A percentile compares a stretch with the other conserved stretches of the same genome.
These are phyloP conservation scores for Bryoerythrophyllum caledonicum DNA, from an alignment of 225 moss, liverwort and hornwort genomes.

Conservation along the genomic window DNA sequence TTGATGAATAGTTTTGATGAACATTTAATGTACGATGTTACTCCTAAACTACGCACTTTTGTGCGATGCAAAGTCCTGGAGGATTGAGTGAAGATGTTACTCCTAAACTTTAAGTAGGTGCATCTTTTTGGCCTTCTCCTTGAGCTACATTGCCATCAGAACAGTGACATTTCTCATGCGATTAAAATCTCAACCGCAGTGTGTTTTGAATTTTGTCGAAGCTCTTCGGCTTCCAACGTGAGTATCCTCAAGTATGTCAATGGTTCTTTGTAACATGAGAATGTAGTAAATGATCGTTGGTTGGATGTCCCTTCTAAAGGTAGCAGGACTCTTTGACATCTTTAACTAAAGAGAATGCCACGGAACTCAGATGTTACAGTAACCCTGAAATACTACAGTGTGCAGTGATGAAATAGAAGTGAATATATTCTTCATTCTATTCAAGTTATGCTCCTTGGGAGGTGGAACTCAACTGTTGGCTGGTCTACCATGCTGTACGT, in stretches of 20 bases:
- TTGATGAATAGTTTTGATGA: no score
- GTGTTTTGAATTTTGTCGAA: conserved; percentile 55
- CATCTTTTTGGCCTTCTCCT: conserved; percentile 71
- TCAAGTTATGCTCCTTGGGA: conserved; percentile 64
- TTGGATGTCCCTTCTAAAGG: background rate
- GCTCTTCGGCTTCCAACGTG: conserved; percentile 59
- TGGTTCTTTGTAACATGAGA: background rate
- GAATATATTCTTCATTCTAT: conserved; percentile 60
- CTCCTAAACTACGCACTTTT: no score
- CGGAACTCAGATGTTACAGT: background rate
- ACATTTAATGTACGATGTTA: no score
- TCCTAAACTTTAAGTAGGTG: conserved; percentile 55
- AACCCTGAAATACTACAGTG: conserved; percentile 1
- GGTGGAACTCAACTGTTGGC: conserved; percentile 55
- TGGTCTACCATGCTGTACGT: conserved; percentile 46
- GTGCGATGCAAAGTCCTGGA: no score
- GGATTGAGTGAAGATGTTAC: no score
- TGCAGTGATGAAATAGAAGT: conserved; percentile 65
- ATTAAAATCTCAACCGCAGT: conserved; percentile 54
- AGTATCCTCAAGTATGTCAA: conserved; percentile 11
- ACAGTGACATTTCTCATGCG: conserved; percentile 48
- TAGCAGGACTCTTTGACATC: background rate
- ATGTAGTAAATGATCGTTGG: background rate
- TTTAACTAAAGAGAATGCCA: background rate
- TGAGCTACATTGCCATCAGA: conserved; percentile 63